Base-by-base conservation (phyloP, 805 yeast species). In the Lachancea nothofagi region DNA sequence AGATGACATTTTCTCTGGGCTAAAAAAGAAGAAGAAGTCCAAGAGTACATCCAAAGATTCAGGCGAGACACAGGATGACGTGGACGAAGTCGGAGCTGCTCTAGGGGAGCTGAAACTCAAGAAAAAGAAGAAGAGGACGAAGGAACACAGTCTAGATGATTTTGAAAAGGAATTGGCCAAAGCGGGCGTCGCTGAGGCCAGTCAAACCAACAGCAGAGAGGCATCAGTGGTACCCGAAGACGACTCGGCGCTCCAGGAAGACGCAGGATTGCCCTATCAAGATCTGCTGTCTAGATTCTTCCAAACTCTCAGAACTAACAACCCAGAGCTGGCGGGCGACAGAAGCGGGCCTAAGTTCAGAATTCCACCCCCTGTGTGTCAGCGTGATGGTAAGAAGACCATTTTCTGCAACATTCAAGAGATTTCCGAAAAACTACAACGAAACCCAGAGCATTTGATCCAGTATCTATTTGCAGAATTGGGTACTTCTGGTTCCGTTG, bases 401-500 rank as follows among this genome's bases (percentile, higher is more conserved):
- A 78, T 89, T 58, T 93, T 93, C 62, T 88, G 96, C 50, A 93
- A 93, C 66, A 89, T 93, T 51, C 95, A 89, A 70, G 95, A 85
- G 57, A 93, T 93, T 54, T 77, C 96, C 47, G 85, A 85, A 53
- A 93, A 88, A 42, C 75, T 93, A 71, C 97, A 93, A 67, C 81
- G 99, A 71, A 84, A 88, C 40, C 93, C 96, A 52, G 98, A 93
- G 60, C 98, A 93, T 69, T 80, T 93, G 50, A 93, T 93, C 65
- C 96, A 88, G 71, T 93, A 83, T 68, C 69, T 93, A 67, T 93
- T 93, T 69, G 97, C 97, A 1, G 99, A 93, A 71, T 75, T 93
- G 76, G 99, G 99, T 80, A 93, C 99, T 15, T 87, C 97, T 2
- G 99, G 99, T 61, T 89, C 97, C 41, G 90, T 93, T 45, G 99